Percentiles rank a stretch among this genome's conserved stretches.
Evolutionary conservation across 2,329 filamentous ascomycete genomes (phyloP).

Genomic region (Lasiodiplodia sp.): DNA sequence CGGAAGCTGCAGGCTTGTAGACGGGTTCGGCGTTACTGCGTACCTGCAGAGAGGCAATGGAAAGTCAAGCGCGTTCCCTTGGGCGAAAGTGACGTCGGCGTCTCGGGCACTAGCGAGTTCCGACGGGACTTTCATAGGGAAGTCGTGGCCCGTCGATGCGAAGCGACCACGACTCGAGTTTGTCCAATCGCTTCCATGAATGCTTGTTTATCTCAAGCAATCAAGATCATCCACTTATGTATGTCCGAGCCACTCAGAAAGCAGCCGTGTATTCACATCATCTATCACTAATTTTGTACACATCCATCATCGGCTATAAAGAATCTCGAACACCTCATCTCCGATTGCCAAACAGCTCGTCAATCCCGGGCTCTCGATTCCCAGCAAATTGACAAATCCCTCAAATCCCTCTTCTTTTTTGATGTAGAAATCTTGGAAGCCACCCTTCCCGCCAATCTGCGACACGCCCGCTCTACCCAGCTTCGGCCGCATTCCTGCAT

Average conservation of each 20-base stretch:
- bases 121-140: too few relatives aligned
- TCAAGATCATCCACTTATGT: neutral
- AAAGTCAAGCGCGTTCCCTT: slow-evolving; percentile 23
- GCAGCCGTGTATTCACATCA: neutral
- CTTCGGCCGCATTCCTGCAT: slow-evolving; percentile 92
- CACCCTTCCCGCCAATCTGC: slow-evolving; percentile 59
- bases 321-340: slow-evolving; percentile 70
- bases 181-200: neutral
- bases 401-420: slow-evolving; percentile 76
- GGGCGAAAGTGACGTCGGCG: slow-evolving; percentile 24
- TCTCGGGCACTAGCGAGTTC: slow-evolving; percentile 5
- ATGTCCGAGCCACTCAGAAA: neutral
- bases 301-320: slow-evolving; percentile 52
- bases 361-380: slow-evolving; percentile 91
- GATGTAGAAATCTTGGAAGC: slow-evolving; percentile 87
- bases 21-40: slow-evolving; percentile 15
- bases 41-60: slow-evolving; percentile 24
- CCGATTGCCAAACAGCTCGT: slow-evolving; percentile 88
- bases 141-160: neutral
- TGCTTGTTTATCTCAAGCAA: neutral
- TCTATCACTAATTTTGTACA: neutral
- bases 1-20: slow-evolving; percentile 13
- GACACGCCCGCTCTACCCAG: slow-evolving; percentile 69
- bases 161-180: neutral
- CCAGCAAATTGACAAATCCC: slow-evolving; percentile 88